A percentile compares a stretch with the other conserved stretches of the same genome.
phyloP scores from a whole-genome alignment of 495 filamentous ascomycete genomes.

The Aspergillus funiculosus region DNA sequence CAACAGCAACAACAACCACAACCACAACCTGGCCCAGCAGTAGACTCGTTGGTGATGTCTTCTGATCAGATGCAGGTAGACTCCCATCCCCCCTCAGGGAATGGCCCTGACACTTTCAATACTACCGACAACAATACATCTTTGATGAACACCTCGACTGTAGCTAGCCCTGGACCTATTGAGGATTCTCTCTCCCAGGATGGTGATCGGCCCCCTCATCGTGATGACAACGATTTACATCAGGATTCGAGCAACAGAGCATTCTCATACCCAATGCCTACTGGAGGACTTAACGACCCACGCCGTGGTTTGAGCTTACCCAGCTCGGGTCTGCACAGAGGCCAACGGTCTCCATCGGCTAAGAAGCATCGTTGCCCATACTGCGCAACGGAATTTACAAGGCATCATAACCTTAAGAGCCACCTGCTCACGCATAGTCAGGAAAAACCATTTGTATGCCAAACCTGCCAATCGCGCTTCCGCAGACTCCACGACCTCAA shows the following conservation, averaged over 20 bases:
- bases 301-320: slow-evolving; percentile 72
- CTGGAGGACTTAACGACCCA: slow-evolving; percentile 40
- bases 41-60: slow-evolving; percentile 29
- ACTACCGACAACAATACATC: slow-evolving; percentile 29
- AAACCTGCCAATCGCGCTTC: slow-evolving; percentile 84
- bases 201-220: slow-evolving; percentile 34
- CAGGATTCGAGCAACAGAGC: slow-evolving; percentile 46
- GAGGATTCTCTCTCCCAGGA: slow-evolving; percentile 42
- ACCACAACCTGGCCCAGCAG: slow-evolving; percentile 21
- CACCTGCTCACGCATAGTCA: slow-evolving; percentile 97
- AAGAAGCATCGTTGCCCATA: slow-evolving; percentile 97
- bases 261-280: slow-evolving; percentile 50
- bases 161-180: slow-evolving; percentile 44
- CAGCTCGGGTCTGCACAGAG: slow-evolving; percentile 56
- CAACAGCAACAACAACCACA: no score
- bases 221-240: slow-evolving; percentile 34
- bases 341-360: slow-evolving; percentile 62
- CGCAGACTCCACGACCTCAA: slow-evolving; percentile 92
- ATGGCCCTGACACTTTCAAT: slow-evolving; percentile 30
- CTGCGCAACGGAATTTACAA: slow-evolving; percentile 92
- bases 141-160: slow-evolving; percentile 39
- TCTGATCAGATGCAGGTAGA: slow-evolving; percentile 46
- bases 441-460: slow-evolving; percentile 93
- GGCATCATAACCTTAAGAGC: slow-evolving; percentile 98
- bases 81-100: slow-evolving; percentile 25